Base-by-base conservation (phyloP, 2,329 filamentous ascomycete genomes). In the Calcarisporium arbuscula region DNA sequence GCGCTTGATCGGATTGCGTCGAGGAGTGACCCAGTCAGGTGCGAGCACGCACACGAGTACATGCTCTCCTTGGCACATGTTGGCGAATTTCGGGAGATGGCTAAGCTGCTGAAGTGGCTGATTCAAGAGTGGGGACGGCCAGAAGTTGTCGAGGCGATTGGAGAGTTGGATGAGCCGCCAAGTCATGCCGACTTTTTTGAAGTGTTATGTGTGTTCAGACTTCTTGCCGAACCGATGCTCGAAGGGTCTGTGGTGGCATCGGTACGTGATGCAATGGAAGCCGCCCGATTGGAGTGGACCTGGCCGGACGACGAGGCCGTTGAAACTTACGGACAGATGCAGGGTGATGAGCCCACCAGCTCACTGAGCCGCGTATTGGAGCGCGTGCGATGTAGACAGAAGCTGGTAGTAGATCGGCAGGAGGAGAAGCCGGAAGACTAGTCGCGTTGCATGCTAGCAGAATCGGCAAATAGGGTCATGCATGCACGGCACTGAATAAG, bases 31-130 rank as follows among this genome's bases (percentile, higher is more conserved):
- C 50, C 52, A 3, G 51, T 59, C 25, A 44, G 49, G 36, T 55
- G 52, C 6, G 45, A 50, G 77, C 44, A 58, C 11, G 56, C 49
- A 2, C 74, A 82, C 45, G 61, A 64, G 3, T 82, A 84, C 50
- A 68, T 87, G 52, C 68, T 78, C 30, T 68, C 74, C 2, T 60
- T 87, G 16, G 81, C 74, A 1, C 68, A 72, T 34, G 54, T 77
- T n/a, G 70, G 70, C 22, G 76, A 85, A 43, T 64, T 66, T 31
- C 58, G 69, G 3, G 75, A 71, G 32, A 74, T 86, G 51, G 64
- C 71, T 5, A 60, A 60, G 5, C 56, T 80, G 5, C 56, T 81
- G 11, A 54, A 60, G 19, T 88, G 80, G 79, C 71, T 82, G 44
- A 56, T 72, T 1, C 45, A 56, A 17, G 57, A 77, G 43, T 68